phyloP scores from a whole-genome alignment of 371 early-diverging fungal species.

The Rhizomucor pusillus region DNA sequence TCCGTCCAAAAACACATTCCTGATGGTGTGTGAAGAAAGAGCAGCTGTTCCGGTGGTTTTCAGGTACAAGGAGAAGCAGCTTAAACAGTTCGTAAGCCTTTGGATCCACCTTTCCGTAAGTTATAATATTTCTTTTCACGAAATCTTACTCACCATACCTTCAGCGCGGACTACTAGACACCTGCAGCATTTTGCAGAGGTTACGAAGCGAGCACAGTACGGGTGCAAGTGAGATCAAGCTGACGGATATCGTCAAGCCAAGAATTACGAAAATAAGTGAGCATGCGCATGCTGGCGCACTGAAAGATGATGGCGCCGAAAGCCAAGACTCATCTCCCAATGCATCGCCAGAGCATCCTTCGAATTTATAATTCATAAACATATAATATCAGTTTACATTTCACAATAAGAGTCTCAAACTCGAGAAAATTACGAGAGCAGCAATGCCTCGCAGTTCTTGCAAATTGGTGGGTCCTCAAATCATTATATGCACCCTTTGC shows the following conservation, averaged over 20 bases:
- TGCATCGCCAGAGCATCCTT: too few species aligned
- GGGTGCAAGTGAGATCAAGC: not conserved
- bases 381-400: too few species aligned
- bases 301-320: not conserved
- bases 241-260: not conserved
- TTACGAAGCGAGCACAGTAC: not conserved
- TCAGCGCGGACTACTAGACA: not conserved
- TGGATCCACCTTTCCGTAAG: not conserved
- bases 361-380: too few species aligned
- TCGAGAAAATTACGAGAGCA: too few species aligned
- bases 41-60: not conserved
- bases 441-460: too few species aligned
- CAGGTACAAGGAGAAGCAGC: not conserved
- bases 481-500: too few species aligned
- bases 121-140: not conserved
- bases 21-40: not conserved
- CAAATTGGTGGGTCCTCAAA: too few species aligned
- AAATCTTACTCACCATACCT: not conserved
- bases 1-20: not conserved
- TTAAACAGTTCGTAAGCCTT: not conserved
- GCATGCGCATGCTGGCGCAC: not conserved
- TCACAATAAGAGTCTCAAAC: too few species aligned
- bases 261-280: not conserved
- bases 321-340: too few species aligned
- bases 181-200: not conserved